Evolutionary conservation across 2,329 filamentous ascomycete species (phyloP).

Genomic region (Paraconiothyrium brasiliense): DNA sequence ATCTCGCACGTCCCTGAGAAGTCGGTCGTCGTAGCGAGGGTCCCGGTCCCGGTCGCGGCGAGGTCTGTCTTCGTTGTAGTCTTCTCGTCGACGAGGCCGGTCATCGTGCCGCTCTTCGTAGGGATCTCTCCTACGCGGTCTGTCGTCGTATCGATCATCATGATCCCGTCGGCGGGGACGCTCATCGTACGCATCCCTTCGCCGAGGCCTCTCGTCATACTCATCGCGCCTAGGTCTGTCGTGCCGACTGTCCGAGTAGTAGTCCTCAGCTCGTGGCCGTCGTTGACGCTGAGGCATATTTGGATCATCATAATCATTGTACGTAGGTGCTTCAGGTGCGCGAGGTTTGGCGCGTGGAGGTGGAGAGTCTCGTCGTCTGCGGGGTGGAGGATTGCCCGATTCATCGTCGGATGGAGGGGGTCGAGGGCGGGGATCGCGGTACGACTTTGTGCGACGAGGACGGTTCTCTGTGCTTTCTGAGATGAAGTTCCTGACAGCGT

Average conservation of each 20-base stretch:
- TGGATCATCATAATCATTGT: constrained; percentile 13
- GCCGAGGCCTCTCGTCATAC: not conserved
- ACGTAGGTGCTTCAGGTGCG: not conserved
- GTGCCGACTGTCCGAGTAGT: constrained; percentile 12
- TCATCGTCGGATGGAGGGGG: constrained; percentile 4
- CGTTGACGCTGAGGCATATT: constrained; percentile 2
- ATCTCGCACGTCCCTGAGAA: constrained; percentile 4
- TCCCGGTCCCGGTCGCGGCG: constrained; percentile 14
- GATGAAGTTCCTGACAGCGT: constrained; percentile 6
- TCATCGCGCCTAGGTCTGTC: constrained; percentile 6
- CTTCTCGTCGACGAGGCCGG: constrained; percentile 1
- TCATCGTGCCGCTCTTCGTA: constrained; percentile 3
- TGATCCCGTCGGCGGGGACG: constrained; percentile 6
- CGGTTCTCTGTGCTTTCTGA: not conserved
- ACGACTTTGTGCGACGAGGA: constrained; percentile 10
- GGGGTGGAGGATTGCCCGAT: constrained; percentile 1
- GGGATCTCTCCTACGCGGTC: constrained; percentile 5
- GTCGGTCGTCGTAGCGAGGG: constrained; percentile 8
- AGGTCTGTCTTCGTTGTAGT: constrained; percentile 1
- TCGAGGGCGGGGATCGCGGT: constrained; percentile 9
- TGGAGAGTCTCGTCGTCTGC: constrained; percentile 5
- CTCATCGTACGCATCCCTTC: constrained; percentile 5
- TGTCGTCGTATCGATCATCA: constrained; percentile 9
- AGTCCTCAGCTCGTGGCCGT: constrained; percentile 5
- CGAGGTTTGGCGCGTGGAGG: not conserved